Percentiles rank a stretch among this genome's conserved stretches.
Conservation (phyloP, 345 rosid species). For the Euphorbia lathyris region DNA sequence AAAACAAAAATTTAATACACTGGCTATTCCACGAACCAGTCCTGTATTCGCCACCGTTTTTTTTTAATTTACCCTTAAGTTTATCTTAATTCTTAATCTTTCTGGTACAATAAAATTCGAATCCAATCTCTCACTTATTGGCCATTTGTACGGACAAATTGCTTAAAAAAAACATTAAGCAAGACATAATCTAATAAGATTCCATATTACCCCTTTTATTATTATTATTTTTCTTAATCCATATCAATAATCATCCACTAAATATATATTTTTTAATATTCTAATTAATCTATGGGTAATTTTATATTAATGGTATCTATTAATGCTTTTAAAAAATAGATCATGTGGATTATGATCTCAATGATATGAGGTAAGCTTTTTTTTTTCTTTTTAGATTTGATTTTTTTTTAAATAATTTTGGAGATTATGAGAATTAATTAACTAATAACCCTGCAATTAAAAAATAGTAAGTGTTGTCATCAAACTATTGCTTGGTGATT, state of each 20-base stretch:
- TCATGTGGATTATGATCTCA: not conserved
- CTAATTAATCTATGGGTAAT: not conserved
- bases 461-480: no score
- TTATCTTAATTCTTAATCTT: slow-evolving; percentile 8
- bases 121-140: slow-evolving; percentile 4
- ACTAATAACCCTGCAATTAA: no score
- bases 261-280: not conserved
- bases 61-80: no score
- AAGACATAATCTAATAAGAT: slow-evolving; percentile 25
- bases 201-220: not conserved
- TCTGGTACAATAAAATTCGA: not conserved
- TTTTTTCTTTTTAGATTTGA: not conserved
- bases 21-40: no score
- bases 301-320: not conserved
- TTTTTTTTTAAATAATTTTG: not conserved
- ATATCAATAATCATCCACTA: not conserved
- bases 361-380: not conserved
- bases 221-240: not conserved
- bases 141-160: slow-evolving; percentile 33
- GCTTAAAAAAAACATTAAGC: slow-evolving; percentile 25
- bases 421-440: not conserved
- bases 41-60: no score
- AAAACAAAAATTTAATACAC: no score
- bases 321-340: no score
- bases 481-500: no score